These are phyloP conservation scores for Xerocomus potaroensis DNA, from an alignment of 768 basidiomycete genomes.

Conservation along the genomic window DNA sequence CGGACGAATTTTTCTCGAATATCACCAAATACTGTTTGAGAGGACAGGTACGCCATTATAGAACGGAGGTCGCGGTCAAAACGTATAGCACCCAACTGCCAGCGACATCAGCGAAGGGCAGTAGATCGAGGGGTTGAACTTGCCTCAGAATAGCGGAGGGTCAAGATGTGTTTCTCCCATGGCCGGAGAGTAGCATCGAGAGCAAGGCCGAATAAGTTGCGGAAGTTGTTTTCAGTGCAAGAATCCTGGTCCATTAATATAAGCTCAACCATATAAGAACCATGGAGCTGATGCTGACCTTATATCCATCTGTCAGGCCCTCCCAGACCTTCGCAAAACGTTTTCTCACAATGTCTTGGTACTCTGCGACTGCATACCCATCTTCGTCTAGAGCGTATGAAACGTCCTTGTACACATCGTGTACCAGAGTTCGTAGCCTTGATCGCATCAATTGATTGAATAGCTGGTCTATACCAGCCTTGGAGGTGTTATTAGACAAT, in stretches of 20 bases:
- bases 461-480: slow-evolving; percentile 88
- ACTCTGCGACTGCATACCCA: slow-evolving; percentile 74
- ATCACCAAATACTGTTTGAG: slow-evolving; percentile 87
- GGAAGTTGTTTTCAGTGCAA: slow-evolving; percentile 86
- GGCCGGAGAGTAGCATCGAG: slow-evolving; percentile 88
- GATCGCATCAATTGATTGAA: slow-evolving; percentile 95
- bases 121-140: slow-evolving; percentile 10
- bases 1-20: slow-evolving; percentile 88
- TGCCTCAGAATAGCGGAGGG: slow-evolving; percentile 86
- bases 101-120: slow-evolving; percentile 1
- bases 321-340: slow-evolving; percentile 92
- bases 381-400: slow-evolving; percentile 90
- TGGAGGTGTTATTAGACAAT: slow-evolving; percentile 2
- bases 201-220: slow-evolving; percentile 77
- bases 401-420: slow-evolving; percentile 88
- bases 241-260: slow-evolving; percentile 52
- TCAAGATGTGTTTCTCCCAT: slow-evolving; percentile 87
- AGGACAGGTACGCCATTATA: slow-evolving; percentile 75
- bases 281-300: slow-evolving; percentile 45
- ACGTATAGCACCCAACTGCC: slow-evolving; percentile 88
- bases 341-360: slow-evolving; percentile 82
- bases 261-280: neutral
- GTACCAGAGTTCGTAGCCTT: slow-evolving; percentile 73
- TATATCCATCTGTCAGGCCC: slow-evolving; percentile 77
- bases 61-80: slow-evolving; percentile 91